phyloP scores from a whole-genome alignment of 768 basidiomycete genomes.

The Suillus alpinus region DNA sequence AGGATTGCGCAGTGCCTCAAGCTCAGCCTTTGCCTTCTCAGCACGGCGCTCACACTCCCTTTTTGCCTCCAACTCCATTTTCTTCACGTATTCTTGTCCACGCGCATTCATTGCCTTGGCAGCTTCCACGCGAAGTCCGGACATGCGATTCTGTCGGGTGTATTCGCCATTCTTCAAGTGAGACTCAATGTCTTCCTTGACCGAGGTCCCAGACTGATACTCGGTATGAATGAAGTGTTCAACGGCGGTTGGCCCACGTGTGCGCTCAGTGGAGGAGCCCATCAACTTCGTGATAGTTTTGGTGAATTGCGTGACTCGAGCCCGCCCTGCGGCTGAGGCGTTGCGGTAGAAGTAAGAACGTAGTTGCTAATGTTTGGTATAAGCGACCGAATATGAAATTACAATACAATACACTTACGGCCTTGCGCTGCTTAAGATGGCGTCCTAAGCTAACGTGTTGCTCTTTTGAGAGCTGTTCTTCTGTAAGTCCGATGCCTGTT shows the following conservation, averaged over 20 bases:
- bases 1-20: neutral
- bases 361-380: neutral
- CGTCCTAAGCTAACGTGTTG: neutral
- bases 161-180: neutral
- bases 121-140: neutral
- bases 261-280: neutral
- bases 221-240: neutral
- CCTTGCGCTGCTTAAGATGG: neutral
- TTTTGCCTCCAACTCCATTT: neutral
- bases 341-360: neutral
- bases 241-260: neutral
- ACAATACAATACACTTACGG: neutral
- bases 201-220: neutral
- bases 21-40: neutral
- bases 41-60: neutral
- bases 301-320: neutral
- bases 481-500: neutral
- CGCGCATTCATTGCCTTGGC: neutral
- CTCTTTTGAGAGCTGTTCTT: conserved; percentile 1
- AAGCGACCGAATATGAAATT: neutral
- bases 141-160: neutral
- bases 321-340: neutral
- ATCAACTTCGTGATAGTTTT: neutral
- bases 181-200: neutral
- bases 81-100: neutral